Evolutionary conservation across 2,329 filamentous ascomycete species (phyloP).

Genomic region (Fusarium burgessii): DNA sequence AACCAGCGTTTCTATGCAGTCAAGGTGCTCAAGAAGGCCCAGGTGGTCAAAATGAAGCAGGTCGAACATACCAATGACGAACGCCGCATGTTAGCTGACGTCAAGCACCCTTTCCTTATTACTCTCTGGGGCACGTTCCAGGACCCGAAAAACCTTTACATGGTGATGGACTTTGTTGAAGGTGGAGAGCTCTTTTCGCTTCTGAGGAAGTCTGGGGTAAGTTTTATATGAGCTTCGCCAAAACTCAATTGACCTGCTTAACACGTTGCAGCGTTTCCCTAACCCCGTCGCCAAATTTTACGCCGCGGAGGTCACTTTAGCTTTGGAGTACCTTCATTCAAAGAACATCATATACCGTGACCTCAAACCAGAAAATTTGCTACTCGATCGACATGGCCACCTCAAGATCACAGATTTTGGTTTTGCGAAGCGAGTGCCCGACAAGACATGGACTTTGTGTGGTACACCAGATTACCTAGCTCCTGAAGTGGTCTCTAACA

Average conservation of each 20-base stretch:
- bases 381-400: slow-evolving; percentile 92
- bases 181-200: slow-evolving; percentile 97
- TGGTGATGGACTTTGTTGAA: slow-evolving; percentile 99
- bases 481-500: slow-evolving; percentile 98
- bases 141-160: slow-evolving; percentile 94
- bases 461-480: slow-evolving; percentile 98
- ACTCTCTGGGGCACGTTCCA: slow-evolving; percentile 99
- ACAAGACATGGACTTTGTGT: slow-evolving; percentile 99
- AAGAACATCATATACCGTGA: slow-evolving; percentile 98
- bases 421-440: slow-evolving; percentile 96
- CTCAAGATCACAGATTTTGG: slow-evolving; percentile 99
- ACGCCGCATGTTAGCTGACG: slow-evolving; percentile 92
- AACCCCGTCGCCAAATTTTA: slow-evolving; percentile 99
- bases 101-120: slow-evolving; percentile 97
- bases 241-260: slow-evolving; percentile 6
- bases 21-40: slow-evolving; percentile 97
- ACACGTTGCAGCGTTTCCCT: slow-evolving; percentile 81
- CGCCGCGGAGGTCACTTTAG: slow-evolving; percentile 94
- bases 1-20: slow-evolving; percentile 98
- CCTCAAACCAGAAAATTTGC: slow-evolving; percentile 92
- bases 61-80: slow-evolving; percentile 99
- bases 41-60: slow-evolving; percentile 99
- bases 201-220: slow-evolving; percentile 89
- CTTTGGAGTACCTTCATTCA: slow-evolving; percentile 93
- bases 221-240: slow-evolving; percentile 43